Percentiles rank a stretch among this genome's conserved stretches.
Evolutionary conservation across 2,329 filamentous ascomycete species (phyloP).

Genomic region (Thielaviopsis punctulata): DNA sequence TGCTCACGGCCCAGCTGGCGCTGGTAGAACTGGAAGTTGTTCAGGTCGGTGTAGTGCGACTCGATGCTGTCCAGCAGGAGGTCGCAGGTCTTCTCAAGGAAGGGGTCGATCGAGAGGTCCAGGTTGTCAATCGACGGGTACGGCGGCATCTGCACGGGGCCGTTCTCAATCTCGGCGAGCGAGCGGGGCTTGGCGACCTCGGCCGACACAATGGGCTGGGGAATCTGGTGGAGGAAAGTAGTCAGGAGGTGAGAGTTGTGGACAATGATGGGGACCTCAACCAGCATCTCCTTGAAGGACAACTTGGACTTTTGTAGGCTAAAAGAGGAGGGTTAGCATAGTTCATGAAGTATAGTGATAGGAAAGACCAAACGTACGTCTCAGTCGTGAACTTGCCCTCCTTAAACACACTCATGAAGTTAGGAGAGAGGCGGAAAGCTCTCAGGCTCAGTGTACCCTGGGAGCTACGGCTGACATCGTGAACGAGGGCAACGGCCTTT

Average conservation of each 20-base stretch:
- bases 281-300: conserved; percentile 81
- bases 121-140: conserved; percentile 80
- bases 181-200: conserved; percentile 60
- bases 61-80: conserved; percentile 93
- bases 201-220: conserved; percentile 37
- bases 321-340: conserved; percentile 8
- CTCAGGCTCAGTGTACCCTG: conserved; percentile 80
- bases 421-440: conserved; percentile 75
- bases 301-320: conserved; percentile 91
- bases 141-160: conserved; percentile 46
- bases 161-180: conserved; percentile 57
- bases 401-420: conserved; percentile 83
- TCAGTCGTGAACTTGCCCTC: conserved; percentile 97
- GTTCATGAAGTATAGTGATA: not conserved
- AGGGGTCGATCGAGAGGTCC: conserved; percentile 87
- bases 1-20: conserved; percentile 86
- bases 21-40: conserved; percentile 97
- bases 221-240: conserved; percentile 84
- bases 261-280: conserved; percentile 74
- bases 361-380: conserved; percentile 39
- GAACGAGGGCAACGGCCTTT: conserved; percentile 71
- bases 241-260: conserved; percentile 97
- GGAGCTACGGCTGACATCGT: conserved; percentile 88
- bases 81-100: conserved; percentile 96
- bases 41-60: conserved; percentile 93